phyloP scores from a whole-genome alignment of 2,329 filamentous ascomycete genomes.

The Zopfia rhizophila region DNA sequence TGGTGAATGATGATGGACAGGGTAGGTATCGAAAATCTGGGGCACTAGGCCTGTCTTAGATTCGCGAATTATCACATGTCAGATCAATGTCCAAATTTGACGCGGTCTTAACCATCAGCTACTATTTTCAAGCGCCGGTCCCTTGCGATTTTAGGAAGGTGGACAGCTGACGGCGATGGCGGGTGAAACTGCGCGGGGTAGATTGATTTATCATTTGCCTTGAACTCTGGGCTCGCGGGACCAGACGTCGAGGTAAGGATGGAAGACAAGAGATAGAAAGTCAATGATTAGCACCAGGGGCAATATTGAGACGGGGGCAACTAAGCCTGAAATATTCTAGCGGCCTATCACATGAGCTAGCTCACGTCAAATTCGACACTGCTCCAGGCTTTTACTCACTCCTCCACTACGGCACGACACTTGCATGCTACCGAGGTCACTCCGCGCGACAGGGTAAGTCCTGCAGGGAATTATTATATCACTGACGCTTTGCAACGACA shows the following conservation, averaged over 20 bases:
- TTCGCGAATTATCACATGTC: constrained; percentile 15
- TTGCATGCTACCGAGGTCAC: constrained; percentile 9
- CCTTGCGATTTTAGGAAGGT: no score
- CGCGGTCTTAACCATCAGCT: no score
- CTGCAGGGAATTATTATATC: constrained; percentile 4
- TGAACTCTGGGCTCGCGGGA: constrained; percentile 2
- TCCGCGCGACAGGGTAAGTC: constrained; percentile 1
- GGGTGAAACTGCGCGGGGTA: no score
- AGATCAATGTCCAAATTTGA: no score
- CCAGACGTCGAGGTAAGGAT: constrained; percentile 9
- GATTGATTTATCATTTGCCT: constrained; percentile 7
- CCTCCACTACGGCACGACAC: constrained; percentile 1
- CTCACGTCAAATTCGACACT: constrained; percentile 7
- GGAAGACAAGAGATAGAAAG: constrained; percentile 1
- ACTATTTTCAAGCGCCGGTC: no score
- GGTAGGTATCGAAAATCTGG: constrained; percentile 6
- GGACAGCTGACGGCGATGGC: no score
- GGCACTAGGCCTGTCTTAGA: constrained; percentile 1
- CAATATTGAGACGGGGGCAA: constrained; percentile 6
- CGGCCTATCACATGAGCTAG: constrained; percentile 7
- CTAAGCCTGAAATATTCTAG: not conserved
- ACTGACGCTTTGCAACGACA: constrained; percentile 22
- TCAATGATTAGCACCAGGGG: constrained; percentile 18
- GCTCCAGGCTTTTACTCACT: constrained; percentile 5
- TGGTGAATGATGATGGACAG: constrained; percentile 4